Evolutionary conservation across 2,329 filamentous ascomycete genomes (phyloP).

Genomic region (Orbilia javanica): DNA sequence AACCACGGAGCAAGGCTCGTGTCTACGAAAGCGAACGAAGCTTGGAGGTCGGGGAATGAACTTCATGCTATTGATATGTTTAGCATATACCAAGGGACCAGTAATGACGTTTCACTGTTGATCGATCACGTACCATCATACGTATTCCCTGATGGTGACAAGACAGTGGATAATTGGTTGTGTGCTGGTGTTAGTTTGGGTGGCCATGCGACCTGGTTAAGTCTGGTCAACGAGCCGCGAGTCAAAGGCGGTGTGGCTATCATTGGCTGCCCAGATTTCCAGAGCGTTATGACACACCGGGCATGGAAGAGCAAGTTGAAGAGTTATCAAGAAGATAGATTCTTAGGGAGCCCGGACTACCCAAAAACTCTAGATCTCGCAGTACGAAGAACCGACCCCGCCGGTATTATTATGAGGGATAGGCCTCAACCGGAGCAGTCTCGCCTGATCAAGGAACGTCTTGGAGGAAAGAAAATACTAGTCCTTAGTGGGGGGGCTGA

Average conservation of each 20-base stretch:
- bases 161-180: conserved; percentile 66
- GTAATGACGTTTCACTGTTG: conserved; percentile 79
- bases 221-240: conserved; percentile 80
- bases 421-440: conserved; percentile 65
- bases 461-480: conserved; percentile 75
- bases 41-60: conserved; percentile 83
- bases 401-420: conserved; percentile 69
- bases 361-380: conserved; percentile 75
- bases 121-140: conserved; percentile 73
- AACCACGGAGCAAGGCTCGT: conserved; percentile 81
- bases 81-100: conserved; percentile 78
- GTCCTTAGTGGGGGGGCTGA: conserved; percentile 76
- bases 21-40: conserved; percentile 72
- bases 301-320: conserved; percentile 77
- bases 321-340: conserved; percentile 71
- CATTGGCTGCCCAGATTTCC: conserved; percentile 91
- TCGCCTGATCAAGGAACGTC: conserved; percentile 67
- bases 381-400: conserved; percentile 78
- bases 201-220: conserved; percentile 88
- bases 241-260: conserved; percentile 82
- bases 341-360: conserved; percentile 83
- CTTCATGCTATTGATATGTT: conserved; percentile 95
- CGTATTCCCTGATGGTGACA: conserved; percentile 69
- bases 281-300: conserved; percentile 82
- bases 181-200: conserved; percentile 83